Evolutionary conservation across 2,329 filamentous ascomycete genomes (phyloP), one percentile per base, ranked within the genome.

Genomic region (Monosporascus sp.): DNA sequence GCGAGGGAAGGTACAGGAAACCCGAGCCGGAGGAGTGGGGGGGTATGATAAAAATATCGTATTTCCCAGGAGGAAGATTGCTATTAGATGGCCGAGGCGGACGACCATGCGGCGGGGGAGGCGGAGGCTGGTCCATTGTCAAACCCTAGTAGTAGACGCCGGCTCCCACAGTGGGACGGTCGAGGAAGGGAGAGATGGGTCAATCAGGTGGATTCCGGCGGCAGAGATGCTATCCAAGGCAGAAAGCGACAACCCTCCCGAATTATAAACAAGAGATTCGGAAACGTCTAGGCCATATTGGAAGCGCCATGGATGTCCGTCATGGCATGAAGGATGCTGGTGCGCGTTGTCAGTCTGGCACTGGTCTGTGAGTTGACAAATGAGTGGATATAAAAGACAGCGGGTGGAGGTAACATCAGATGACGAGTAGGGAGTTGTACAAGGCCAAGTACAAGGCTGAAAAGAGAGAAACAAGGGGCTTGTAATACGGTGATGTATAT

Each of bases 21-120:
- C 93, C 93, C 0, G 86, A 84, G 51, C 93, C 93, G 7, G 92
- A 81, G 11, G 91, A 93, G 70, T 96, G 91, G 47, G 92, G 90
- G 7, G 93, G 93, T 65, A 97, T 92, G 69, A 97, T 88, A 75
- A 97, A 97, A 68, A 97, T 96, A 75, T 97, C 93, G 72, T 96
- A 97, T 68, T 94, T 95, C 52, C 93, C 92, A 1, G 88, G 80
- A 3, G 93, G 93, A 48, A 97, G 77, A 53, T 73, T 70, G 17
- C 77, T 71, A 38, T 82, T 78, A 50, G 83, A 79, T 20, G 82
- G 82, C 69, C 86, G 86, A 49, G 90, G 88, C 61, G 85, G 87
- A 66, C 85, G 80, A 72, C 91, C 91, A 74, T 96, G 91, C 58
- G 90, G 91, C 67, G 91, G 91, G 60, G 89, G 89, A 61, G 90